Percentiles rank a stretch among this genome's conserved stretches.
phyloP scores from a whole-genome alignment of 2,329 filamentous ascomycete genomes.

The Claviceps lovelessii region DNA sequence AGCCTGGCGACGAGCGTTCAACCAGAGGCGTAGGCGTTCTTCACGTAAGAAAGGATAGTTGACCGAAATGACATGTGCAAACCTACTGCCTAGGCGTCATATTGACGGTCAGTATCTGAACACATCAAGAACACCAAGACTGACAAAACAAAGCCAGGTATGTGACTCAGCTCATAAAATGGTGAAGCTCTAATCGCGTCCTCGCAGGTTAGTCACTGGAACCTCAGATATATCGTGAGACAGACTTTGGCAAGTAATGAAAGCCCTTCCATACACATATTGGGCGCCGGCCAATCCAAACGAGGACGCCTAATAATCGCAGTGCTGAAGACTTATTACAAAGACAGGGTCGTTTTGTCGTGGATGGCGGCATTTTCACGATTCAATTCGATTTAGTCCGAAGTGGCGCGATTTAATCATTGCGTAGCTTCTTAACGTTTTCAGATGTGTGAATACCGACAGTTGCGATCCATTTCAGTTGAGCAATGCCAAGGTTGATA shows the following conservation, averaged over 20 bases:
- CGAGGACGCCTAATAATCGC: not conserved
- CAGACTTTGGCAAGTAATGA: not conserved
- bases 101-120: not conserved
- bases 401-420: conserved; percentile 5
- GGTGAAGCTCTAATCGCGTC: not conserved
- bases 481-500: conserved; percentile 13
- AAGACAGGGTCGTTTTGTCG: conserved; percentile 14
- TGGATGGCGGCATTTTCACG: conserved; percentile 19
- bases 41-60: not conserved
- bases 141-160: not conserved
- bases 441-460: conserved; percentile 11
- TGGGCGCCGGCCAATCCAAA: not conserved
- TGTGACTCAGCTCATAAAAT: conserved; percentile 3
- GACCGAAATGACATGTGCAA: not conserved
- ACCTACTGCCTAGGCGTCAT: not conserved
- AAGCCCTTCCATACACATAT: not conserved
- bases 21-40: not conserved
- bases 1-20: not conserved
- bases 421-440: conserved; percentile 4
- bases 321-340: conserved; percentile 18
- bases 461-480: conserved; percentile 14
- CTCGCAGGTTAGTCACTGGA: not conserved
- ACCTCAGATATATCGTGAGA: not conserved
- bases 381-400: conserved; percentile 15
- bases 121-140: not conserved